phyloP scores from a whole-genome alignment of 2,329 filamentous ascomycete genomes.

The Penicillium hesseltinei region DNA sequence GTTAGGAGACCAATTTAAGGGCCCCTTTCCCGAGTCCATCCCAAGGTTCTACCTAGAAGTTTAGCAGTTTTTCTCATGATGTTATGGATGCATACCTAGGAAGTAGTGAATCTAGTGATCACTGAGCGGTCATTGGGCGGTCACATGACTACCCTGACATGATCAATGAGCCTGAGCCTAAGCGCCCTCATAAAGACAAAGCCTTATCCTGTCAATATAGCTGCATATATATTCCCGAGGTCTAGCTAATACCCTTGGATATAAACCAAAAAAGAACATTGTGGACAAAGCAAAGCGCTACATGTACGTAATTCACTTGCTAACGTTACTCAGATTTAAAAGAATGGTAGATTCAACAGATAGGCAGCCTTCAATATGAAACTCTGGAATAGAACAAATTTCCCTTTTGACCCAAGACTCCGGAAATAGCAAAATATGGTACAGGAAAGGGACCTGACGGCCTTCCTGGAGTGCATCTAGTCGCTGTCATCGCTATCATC shows the following conservation, averaged over 20 bases:
- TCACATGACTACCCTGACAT: not conserved
- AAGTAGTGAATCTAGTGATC: no score
- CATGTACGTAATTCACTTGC: not conserved
- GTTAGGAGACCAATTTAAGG: no score
- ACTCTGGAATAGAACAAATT: slow-evolving; percentile 29
- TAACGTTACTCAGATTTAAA: not conserved
- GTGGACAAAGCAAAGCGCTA: not conserved
- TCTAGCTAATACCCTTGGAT: not conserved
- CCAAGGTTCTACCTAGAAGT: no score
- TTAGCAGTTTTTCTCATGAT: no score
- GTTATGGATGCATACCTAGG: no score
- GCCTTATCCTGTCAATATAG: not conserved
- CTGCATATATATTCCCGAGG: not conserved
- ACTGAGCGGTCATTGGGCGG: no score
- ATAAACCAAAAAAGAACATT: not conserved
- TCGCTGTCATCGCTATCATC: slow-evolving; percentile 62
- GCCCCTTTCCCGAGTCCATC: no score
- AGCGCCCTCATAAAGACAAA: not conserved
- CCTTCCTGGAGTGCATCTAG: slow-evolving; percentile 32
- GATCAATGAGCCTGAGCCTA: no score
- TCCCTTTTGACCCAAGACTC: slow-evolving; percentile 44
- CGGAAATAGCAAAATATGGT: slow-evolving; percentile 39
- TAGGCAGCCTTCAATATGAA: slow-evolving; percentile 24
- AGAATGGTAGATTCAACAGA: slow-evolving; percentile 10
- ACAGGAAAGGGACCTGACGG: slow-evolving; percentile 35